Conservation (phyloP, 495 filamentous ascomycete species). For the Venustampulla echinocandica region DNA sequence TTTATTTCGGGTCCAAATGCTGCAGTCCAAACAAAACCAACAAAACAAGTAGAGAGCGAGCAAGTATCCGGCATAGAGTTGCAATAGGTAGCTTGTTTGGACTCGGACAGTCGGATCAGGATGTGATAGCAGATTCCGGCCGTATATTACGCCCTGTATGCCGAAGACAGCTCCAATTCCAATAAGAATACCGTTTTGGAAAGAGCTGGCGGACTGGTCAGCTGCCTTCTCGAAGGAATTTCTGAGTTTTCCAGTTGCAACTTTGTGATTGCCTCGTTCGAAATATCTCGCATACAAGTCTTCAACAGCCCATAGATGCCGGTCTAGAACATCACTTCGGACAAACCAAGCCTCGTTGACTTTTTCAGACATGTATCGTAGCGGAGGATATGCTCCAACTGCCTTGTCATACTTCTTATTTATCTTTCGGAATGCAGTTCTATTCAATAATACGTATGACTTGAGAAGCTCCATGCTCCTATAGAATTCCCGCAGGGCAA, state of each 20-base stretch:
- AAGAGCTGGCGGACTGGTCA: conserved; percentile 65
- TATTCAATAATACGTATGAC: conserved; percentile 79
- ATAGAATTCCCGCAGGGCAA: conserved; percentile 87
- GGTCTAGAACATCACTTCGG: conserved; percentile 70
- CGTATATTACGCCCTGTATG: conserved; percentile 66
- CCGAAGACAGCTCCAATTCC: conserved; percentile 66
- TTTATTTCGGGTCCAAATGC: conserved; percentile 70
- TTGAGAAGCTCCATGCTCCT: conserved; percentile 85
- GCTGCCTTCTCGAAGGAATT: conserved; percentile 52
- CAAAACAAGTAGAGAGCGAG: conserved; percentile 63
- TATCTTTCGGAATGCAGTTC: conserved; percentile 91
- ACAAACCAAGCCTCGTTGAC: conserved; percentile 89
- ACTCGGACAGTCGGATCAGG: conserved; percentile 36
- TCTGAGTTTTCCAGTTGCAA: conserved; percentile 77
- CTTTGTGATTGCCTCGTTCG: conserved; percentile 80
- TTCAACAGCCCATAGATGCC: conserved; percentile 67
- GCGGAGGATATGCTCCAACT: conserved; percentile 63
- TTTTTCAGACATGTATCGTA: conserved; percentile 84
- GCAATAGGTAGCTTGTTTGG: conserved; percentile 64
- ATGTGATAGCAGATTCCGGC: conserved; percentile 39
- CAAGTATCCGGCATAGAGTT: conserved; percentile 85
- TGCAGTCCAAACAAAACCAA: conserved; percentile 70
- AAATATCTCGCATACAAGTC: conserved; percentile 91
- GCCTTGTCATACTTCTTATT: conserved; percentile 98
- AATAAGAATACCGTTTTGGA: conserved; percentile 72